phyloP scores from a whole-genome alignment of 2,329 filamentous ascomycete genomes.

The Metarhizium rileyi region DNA sequence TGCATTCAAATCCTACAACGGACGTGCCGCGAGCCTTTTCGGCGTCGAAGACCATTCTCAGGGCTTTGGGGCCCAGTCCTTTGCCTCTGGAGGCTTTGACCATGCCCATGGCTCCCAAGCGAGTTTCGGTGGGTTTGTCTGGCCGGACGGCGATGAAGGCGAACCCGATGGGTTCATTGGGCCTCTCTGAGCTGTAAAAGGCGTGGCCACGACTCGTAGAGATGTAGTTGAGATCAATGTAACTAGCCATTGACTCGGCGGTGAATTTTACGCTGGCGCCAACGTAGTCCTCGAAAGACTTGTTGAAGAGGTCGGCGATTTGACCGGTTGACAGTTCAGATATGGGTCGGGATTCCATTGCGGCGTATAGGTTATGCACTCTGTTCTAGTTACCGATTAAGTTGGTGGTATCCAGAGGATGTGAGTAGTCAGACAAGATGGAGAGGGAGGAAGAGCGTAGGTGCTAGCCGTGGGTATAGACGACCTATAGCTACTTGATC shows the following conservation, averaged over 20 bases:
- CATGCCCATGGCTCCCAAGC: conserved; percentile 14
- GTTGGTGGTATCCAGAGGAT: no score
- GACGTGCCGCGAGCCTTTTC: conserved; percentile 7
- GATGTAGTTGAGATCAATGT: conserved; percentile 6
- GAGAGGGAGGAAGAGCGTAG: no score
- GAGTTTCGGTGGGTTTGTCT: conserved; percentile 10
- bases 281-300: conserved; percentile 11
- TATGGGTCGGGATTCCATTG: conserved; percentile 5
- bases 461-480: no score
- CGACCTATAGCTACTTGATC: no score
- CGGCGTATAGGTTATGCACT: neutral
- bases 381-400: no score
- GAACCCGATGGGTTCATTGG: conserved; percentile 10
- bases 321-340: conserved; percentile 1
- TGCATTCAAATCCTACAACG: conserved; percentile 13
- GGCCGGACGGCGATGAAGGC: conserved; percentile 11
- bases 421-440: no score
- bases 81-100: conserved; percentile 9
- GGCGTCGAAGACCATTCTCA: conserved; percentile 6
- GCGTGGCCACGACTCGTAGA: conserved; percentile 7
- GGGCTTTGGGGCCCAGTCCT: conserved; percentile 8
- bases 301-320: conserved; percentile 9
- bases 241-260: conserved; percentile 3
- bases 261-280: conserved; percentile 5
- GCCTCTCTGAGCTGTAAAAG: conserved; percentile 3